Evolutionary conservation across 1,284 basidiomycete species (phyloP), one percentile per base, ranked within the genome.

Genomic region (Spongispora temasekensis): DNA sequence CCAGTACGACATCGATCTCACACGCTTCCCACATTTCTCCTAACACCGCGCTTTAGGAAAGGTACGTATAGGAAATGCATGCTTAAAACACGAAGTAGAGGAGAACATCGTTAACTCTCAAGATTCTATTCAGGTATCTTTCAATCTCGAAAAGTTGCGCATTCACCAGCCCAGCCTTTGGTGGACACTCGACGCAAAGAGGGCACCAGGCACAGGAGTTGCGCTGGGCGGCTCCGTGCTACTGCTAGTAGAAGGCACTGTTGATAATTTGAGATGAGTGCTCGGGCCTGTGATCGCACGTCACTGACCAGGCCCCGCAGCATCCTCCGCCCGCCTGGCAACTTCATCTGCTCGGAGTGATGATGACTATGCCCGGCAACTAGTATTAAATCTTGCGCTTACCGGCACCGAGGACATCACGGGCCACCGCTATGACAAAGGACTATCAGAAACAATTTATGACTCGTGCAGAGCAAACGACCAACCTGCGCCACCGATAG

Each of bases 401-500:
- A 64, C 66, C 55, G 1, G 27, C 32, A 46, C 13, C 35, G 27
- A 31, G 34, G 23, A 53, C 23, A 42, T 51, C 53, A 30, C 50
- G 59, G 42, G 42, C 57, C 59, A 25, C n/a, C 7, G 25, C 42
- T 44, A 19, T 55, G 12, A 32, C 17, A 28, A n/a, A 28, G 48
- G 30, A 48, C 8, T 5, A 23, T 57, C 15, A 56, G 7, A 48
- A 12, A 31, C 50, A 3, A 28, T 50, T 30, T 32, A 46, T 3
- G 42, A 27, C 27, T 32, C 25, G 25, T 46, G 31, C 46, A 23
- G 3, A 51, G 12, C n/a, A 34, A 21, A 12, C 28, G 42, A 55
- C 65, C 6, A 28, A 68, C 67, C 60, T 60, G 32, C 25, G 30
- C 44, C 35, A 52, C 31, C 34, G 31, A 64, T 25, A 30, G 55